These are phyloP conservation scores for Scutellaria baicalensis DNA, from an alignment of 257 asterid species.

Conservation along the genomic window DNA sequence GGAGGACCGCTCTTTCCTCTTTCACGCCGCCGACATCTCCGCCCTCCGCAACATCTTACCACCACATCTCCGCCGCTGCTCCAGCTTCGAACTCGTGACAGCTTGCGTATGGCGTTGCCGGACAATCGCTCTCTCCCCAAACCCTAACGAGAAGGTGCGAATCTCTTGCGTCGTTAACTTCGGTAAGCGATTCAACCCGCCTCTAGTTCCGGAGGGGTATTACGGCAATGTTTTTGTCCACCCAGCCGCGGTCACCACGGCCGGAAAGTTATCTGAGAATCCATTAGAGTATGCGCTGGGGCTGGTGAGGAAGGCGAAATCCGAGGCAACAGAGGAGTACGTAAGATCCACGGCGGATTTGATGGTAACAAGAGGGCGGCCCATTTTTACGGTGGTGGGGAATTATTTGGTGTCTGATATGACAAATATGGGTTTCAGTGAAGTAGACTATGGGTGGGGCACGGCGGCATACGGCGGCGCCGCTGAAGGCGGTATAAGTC, in stretches of 20 bases:
- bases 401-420: constrained; percentile 41
- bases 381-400: constrained; percentile 26
- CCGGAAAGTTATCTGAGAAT: constrained; percentile 13
- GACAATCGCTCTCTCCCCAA: constrained; percentile 31
- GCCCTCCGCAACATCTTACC: constrained; percentile 39
- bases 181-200: constrained; percentile 23
- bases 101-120: constrained; percentile 53
- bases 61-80: constrained; percentile 24
- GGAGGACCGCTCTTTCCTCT: constrained; percentile 52
- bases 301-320: constrained; percentile 29
- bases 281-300: constrained; percentile 32
- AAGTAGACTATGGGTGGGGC: constrained; percentile 64
- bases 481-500: constrained; percentile 51
- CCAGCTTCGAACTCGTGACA: constrained; percentile 32
- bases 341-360: constrained; percentile 37
- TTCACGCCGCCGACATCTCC: constrained; percentile 37
- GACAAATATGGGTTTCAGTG: constrained; percentile 34
- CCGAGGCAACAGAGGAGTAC: constrained; percentile 37
- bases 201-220: constrained; percentile 31
- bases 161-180: constrained; percentile 26
- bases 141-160: constrained; percentile 29
- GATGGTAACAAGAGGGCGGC: constrained; percentile 37
- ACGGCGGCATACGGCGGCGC: constrained; percentile 45
- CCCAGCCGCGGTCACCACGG: constrained; percentile 26
- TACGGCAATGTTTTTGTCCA: constrained; percentile 39